Percentiles rank a stretch among this genome's conserved stretches.
Evolutionary conservation across 1,284 basidiomycete genomes (phyloP).

Genomic region (Boletus subluridellus): DNA sequence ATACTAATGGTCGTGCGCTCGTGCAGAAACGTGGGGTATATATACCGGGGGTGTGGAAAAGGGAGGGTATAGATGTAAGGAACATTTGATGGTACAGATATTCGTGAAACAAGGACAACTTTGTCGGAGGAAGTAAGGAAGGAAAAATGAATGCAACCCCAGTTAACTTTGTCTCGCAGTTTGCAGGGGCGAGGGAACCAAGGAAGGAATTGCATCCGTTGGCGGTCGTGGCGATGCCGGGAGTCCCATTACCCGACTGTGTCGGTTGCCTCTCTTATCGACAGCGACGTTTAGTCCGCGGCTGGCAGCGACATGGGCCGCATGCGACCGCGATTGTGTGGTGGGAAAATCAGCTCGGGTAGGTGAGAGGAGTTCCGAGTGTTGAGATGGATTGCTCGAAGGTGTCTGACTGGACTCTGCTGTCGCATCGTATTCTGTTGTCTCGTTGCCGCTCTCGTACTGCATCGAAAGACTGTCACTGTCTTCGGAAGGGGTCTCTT

Average conservation of each 20-base stretch:
- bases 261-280: constrained; percentile 54
- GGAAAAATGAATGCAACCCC: neutral
- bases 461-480: constrained; percentile 61
- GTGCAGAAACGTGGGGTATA: constrained; percentile 20
- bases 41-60: constrained; percentile 8
- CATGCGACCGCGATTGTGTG: constrained; percentile 41
- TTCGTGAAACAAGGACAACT: constrained; percentile 5
- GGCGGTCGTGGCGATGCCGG: constrained; percentile 58
- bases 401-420: constrained; percentile 48
- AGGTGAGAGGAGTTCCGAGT: constrained; percentile 22
- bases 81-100: constrained; percentile 16
- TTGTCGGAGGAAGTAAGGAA: neutral
- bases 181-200: constrained; percentile 21
- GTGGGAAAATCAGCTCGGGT: constrained; percentile 15
- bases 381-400: constrained; percentile 39
- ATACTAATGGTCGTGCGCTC: neutral
- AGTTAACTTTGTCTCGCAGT: constrained; percentile 30
- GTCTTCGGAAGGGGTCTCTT: constrained; percentile 65
- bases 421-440: constrained; percentile 57
- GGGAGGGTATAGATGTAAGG: constrained; percentile 30
- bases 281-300: constrained; percentile 65
- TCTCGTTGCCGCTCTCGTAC: constrained; percentile 70
- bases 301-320: constrained; percentile 59
- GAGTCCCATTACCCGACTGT: constrained; percentile 60
- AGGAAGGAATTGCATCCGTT: constrained; percentile 16